Base-by-base conservation (phyloP, 257 asterid species). In the Gentiana straminea region DNA sequence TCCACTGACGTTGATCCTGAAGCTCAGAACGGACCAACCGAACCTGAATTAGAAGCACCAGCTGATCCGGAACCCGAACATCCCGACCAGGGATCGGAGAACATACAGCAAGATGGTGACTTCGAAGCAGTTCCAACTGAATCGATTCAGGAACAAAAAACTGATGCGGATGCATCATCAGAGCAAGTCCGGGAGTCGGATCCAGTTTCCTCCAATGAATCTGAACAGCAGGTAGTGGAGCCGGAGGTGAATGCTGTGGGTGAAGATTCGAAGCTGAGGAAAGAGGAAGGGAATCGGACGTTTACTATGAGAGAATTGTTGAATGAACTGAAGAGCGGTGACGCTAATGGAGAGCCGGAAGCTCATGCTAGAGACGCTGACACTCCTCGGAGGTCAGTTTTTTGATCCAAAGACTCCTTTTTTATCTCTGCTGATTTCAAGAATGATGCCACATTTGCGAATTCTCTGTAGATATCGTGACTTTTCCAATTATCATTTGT, bases 231-330 rank as follows among this genome's bases (percentile, higher is more conserved):
- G 39, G 70, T 43, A 63, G 61, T 12, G 67, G 59, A 3, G 66
- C 24, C 60, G 63, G 73, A 67, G 63, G 55, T 75, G 62, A 50
- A 54, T 49, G 68, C 61, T 58, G 81, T 51, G 54, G 73, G 38
- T 65, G 57, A 68, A 52, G 72, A 66, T 51, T 66, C 82, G 61
- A 77, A 76, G 77, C 70, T 76, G 55, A 63, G 56, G 39, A 70
- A 69, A 11, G 77, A 65, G 52, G 86, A 84, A 61, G 96, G 90
- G 36, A 85, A 68, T 75, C 79, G 88, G 65, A 81, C 95, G 38
- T 92, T 92, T 64, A 92, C 97, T 45, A 88, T 92, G 99, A 75
- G 97, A 62, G 99, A 92, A 68, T 76, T 92, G 75, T 75, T 92
- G 76, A 78, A 75, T 69, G 94, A 88, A 60, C 76, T 88, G 91